phyloP scores from a whole-genome alignment of 2,329 filamentous ascomycete genomes.

The Monilinia polystroma region DNA sequence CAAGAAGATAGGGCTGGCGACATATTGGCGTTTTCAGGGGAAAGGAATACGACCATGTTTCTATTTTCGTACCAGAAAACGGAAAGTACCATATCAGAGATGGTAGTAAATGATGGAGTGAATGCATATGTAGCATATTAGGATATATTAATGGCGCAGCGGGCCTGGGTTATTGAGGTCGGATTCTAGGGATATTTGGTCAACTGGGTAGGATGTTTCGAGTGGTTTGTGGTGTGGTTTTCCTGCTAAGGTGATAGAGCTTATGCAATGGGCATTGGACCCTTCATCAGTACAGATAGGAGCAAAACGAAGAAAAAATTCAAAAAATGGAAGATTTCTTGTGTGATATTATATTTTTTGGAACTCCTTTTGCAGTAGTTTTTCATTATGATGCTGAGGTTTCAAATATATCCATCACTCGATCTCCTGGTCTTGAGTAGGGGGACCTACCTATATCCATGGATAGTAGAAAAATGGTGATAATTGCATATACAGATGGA shows the following conservation, averaged over 20 bases:
- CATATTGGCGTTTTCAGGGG: slow-evolving; percentile 30
- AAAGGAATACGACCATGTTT: slow-evolving; percentile 1
- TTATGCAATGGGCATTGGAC: slow-evolving; percentile 21
- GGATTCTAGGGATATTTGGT: slow-evolving; percentile 1
- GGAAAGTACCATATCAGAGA: slow-evolving; percentile 13
- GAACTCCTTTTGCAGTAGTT: background rate
- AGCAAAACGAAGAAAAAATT: background rate
- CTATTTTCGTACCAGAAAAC: slow-evolving; percentile 14
- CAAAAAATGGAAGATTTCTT: slow-evolving; percentile 4
- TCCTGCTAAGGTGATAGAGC: slow-evolving; percentile 8
- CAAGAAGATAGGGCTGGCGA: slow-evolving; percentile 30
- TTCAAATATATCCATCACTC: background rate
- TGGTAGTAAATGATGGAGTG: background rate
- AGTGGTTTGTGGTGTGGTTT: slow-evolving; percentile 1
- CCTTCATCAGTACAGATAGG: slow-evolving; percentile 5
- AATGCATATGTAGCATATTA: slow-evolving; percentile 23
- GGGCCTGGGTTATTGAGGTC: slow-evolving; percentile 32
- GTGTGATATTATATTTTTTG: background rate
- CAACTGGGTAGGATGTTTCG: background rate
- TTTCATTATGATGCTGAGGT: background rate
- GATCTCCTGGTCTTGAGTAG: background rate
- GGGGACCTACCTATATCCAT: too few relatives aligned
- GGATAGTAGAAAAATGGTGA: too few relatives aligned
- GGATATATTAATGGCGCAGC: slow-evolving; percentile 31
- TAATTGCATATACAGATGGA: too few relatives aligned